These are phyloP conservation scores for Obelidium mucronatum DNA, from an alignment of 192 early-diverging fungal species.

Conservation along the genomic window DNA sequence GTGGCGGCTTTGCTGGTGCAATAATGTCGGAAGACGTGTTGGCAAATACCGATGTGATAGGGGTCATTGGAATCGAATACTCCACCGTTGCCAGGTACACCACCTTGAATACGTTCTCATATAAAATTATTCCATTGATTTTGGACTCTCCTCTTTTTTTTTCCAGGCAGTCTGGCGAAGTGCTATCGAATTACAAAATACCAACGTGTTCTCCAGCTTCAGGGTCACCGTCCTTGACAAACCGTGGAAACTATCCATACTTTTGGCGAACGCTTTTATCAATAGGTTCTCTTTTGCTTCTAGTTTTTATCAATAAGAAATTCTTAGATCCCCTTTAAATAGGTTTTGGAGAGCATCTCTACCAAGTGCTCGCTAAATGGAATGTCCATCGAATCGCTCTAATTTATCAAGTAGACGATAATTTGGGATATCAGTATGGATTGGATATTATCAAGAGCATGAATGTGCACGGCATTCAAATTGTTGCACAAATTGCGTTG, in stretches of 20 bases:
- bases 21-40: neutral
- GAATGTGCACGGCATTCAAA: neutral
- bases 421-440: neutral
- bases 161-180: neutral
- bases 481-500: neutral
- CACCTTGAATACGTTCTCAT: no score
- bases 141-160: neutral
- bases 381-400: constrained; percentile 14
- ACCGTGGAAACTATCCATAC: constrained; percentile 3
- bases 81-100: neutral
- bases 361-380: neutral
- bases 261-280: neutral
- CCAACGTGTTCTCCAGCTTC: neutral
- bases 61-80: neutral
- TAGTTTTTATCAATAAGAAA: neutral
- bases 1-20: neutral
- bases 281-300: neutral
- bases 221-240: neutral
- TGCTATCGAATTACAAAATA: neutral
- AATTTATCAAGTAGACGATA: constrained; percentile 12
- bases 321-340: no score
- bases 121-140: no score
- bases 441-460: neutral
- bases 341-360: neutral
- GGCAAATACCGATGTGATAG: neutral